Percentiles rank a stretch among this genome's conserved stretches.
These are phyloP conservation scores for Colletotrichum gloeosporioides DNA, from an alignment of 2,329 filamentous ascomycete species.

Conservation along the genomic window DNA sequence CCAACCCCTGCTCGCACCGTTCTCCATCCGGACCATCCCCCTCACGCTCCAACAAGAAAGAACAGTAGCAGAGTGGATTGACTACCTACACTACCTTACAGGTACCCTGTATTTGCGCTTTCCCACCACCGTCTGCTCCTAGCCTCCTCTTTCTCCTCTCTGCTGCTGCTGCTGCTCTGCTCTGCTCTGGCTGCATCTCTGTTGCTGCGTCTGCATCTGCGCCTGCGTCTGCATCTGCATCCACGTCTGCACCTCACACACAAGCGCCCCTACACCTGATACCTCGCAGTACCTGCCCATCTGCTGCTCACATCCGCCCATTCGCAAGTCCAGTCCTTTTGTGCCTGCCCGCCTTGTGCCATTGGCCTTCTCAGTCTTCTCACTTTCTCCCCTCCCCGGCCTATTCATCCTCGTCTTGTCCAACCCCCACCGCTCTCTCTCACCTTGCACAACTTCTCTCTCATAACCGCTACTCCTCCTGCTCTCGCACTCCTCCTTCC, in stretches of 20 bases:
- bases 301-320: background rate
- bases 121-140: background rate
- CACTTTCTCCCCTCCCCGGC: background rate
- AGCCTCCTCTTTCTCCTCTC: background rate
- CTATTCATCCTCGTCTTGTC: background rate
- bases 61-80: background rate
- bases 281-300: background rate
- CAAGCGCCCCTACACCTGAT: background rate
- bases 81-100: background rate
- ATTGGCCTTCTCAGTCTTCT: background rate
- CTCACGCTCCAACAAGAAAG: background rate
- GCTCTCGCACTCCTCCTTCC: background rate
- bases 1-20: background rate
- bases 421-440: background rate
- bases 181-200: constrained; percentile 9
- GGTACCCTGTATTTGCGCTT: background rate
- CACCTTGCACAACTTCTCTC: constrained; percentile 1
- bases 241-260: background rate
- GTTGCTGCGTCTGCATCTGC: constrained; percentile 1
- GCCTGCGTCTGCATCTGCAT: background rate
- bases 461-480: background rate
- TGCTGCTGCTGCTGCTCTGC: background rate
- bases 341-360: background rate
- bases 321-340: background rate
- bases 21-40: background rate